A percentile compares a stretch with the other conserved stretches of the same genome.
Conservation (phyloP, 805 yeast genomes). For the Monosporozyma unispora region DNA sequence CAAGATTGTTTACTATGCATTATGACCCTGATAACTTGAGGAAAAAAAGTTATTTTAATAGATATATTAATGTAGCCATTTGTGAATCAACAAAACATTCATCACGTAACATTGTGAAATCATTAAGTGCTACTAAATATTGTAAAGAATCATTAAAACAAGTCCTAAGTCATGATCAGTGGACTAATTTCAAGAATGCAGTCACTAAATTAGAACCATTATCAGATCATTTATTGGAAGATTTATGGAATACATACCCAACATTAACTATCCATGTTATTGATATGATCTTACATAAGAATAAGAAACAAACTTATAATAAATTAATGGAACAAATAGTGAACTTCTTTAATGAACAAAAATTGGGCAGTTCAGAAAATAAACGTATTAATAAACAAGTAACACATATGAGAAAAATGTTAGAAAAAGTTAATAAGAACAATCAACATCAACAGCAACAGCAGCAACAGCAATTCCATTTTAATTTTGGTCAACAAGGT, state of each 20-base stretch:
- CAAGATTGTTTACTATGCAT: neutral
- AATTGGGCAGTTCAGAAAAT: conserved; percentile 13
- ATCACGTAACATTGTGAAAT: conserved; percentile 3
- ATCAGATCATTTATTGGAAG: conserved; percentile 14
- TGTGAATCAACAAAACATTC: conserved; percentile 17
- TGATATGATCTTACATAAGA: conserved; percentile 10
- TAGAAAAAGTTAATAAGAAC: conserved; percentile 4
- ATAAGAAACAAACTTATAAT: conserved; percentile 5
- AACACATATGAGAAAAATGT: conserved; percentile 28
- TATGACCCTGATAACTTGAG: conserved; percentile 1
- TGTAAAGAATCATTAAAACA: conserved; percentile 18
- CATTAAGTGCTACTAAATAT: conserved; percentile 7
- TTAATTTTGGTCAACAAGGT: conserved; percentile 19
- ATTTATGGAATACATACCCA: conserved; percentile 24
- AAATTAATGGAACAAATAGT: conserved; percentile 12
- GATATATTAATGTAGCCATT: conserved; percentile 12
- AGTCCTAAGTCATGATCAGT: conserved; percentile 12
- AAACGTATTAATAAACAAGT: conserved; percentile 22
- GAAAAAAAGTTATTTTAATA: conserved; percentile 15
- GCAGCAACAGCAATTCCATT: conserved; percentile 39
- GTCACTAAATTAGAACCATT: conserved; percentile 9
- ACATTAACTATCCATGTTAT: conserved; percentile 21
- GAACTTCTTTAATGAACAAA: conserved; percentile 18
- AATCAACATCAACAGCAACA: conserved; percentile 38
- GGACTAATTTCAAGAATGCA: conserved; percentile 6